Evolutionary conservation across 176 grass and related monocot species (phyloP), one percentile per base, ranked within the genome.

Genomic region (Elaeis guineensis): DNA sequence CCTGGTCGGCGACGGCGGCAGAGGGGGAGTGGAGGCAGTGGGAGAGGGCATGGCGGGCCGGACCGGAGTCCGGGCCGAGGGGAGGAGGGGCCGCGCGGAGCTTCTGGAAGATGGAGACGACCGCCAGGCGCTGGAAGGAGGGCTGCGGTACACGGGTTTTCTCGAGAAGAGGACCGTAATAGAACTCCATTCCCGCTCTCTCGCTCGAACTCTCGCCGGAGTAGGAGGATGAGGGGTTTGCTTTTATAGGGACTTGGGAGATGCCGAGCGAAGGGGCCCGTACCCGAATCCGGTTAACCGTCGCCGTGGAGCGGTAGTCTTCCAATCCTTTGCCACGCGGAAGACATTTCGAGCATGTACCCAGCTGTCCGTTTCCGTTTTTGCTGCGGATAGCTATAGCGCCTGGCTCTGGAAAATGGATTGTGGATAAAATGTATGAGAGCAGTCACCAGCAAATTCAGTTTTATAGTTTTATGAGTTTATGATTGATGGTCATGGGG

Each of bases 291-390:
- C 23, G 23, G 23, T 24, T 24, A 24, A 24, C 2, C 23, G 23
- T 3, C 23, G 3, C 23, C 23, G 23, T 24, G 23, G 23, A 24
- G 23, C 23, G 17, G 83, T 75, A 0, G 87, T 83, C 75, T 96
- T 96, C 79, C 92, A 96, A 58, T 96, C 90, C 78, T 24, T 24
- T 96, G 92, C 72, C 87, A 77, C 21, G 86, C 82, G 15, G 86
- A 86, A 1, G 92, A 90, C 61, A 90, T 80, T 48, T 90, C 55
- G 68, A 96, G 90, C 20, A 90, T 96, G 76, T 96, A 87, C 59
- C 90, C 87, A 62, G 90, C 88, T 90, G 32, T 35, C 5, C 11
- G 32, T 35, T 35, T 35, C 32, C 1, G 8, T 35, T 35, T 35
- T 9, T 35, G 25, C 5, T 28, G 25, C 5, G 25, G 25, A 28